These are phyloP conservation scores for Myxozyma sirexii DNA, from an alignment of 805 yeast species.

Conservation along the genomic window DNA sequence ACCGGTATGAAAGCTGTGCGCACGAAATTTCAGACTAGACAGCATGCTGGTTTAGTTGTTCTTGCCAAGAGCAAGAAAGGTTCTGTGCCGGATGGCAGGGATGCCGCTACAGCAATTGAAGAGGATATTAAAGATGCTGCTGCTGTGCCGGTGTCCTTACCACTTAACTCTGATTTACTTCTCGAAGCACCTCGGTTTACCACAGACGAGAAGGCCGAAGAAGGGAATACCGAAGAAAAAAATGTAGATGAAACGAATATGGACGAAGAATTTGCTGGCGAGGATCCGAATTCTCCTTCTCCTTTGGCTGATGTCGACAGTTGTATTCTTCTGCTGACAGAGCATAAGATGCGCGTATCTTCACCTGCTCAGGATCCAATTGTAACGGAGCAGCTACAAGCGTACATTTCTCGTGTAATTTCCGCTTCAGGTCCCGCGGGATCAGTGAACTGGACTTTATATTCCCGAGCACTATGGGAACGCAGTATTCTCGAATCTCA, in stretches of 20 bases:
- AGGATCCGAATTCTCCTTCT: slow-evolving; percentile 84
- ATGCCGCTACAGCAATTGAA: not conserved
- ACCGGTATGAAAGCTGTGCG: slow-evolving; percentile 89
- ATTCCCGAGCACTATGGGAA: slow-evolving; percentile 84
- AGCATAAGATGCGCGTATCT: slow-evolving; percentile 63
- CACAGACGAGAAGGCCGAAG: slow-evolving; percentile 45
- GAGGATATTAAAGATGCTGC: slow-evolving; percentile 28
- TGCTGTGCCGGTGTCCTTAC: slow-evolving; percentile 11
- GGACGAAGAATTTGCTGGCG: slow-evolving; percentile 42
- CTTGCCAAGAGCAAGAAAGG: slow-evolving; percentile 56
- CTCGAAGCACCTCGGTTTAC: slow-evolving; percentile 70
- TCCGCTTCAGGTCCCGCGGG: slow-evolving; percentile 41
- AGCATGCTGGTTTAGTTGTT: slow-evolving; percentile 73
- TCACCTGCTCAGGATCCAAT: slow-evolving; percentile 67
- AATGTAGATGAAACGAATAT: slow-evolving; percentile 42
- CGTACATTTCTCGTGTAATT: slow-evolving; percentile 67
- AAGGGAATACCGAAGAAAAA: not conserved
- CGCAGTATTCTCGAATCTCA: slow-evolving; percentile 81
- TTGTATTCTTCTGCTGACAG: slow-evolving; percentile 70
- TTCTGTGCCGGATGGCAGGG: not conserved
- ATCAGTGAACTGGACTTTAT: slow-evolving; percentile 71
- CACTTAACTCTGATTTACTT: slow-evolving; percentile 64
- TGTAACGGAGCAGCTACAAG: slow-evolving; percentile 79
- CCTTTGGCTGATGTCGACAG: slow-evolving; percentile 67
- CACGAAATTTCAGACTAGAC: slow-evolving; percentile 75